Evolutionary conservation across 805 yeast species (phyloP), one percentile per base, ranked within the genome.

Genomic region (Teunomyces tritomae): DNA sequence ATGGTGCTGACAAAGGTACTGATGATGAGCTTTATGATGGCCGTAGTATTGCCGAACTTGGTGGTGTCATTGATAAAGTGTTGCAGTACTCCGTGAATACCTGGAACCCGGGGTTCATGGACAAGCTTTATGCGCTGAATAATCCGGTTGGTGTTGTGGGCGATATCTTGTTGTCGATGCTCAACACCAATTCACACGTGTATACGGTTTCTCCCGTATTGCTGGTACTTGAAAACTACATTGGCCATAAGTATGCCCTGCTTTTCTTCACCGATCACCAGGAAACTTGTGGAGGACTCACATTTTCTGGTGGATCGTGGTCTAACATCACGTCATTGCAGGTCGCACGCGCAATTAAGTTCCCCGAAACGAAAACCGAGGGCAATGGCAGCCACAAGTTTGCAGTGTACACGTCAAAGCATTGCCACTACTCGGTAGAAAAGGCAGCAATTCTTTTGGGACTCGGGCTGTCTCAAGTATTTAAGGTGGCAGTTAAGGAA

Each of bases 231-330:
- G 96, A 88, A 61, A 84, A 84, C 64, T 75, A 73, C 49, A 82
- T 85, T 28, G 82, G 84, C 10, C 77, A 73, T 39, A 78, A 82
- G 46, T 89, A 89, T 59, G 96, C 96, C 4, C 60, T 65, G 39
- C 52, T 84, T 57, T 87, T 85, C 65, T 86, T 76, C 56, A 57
- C 49, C 13, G 46, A 60, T 32, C 54, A 55, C 20, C 77, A 77
- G 5, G 68, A 68, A 2, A 68, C 71, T 28, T 79, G 91, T 39
- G 96, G 96, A 24, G 96, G 96, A 0, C 68, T 89, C 54, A 89
- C 96, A 0, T 86, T 88, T 61, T 78, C 89, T 16, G 96, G 96
- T 14, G 96, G 96, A 0, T 84, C 92, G 4, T 88, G 90, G 84
- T 86, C 95, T 6, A 88, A 88, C 63, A 78, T 85, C 45, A 88